Conservation (phyloP, 2,329 filamentous ascomycete species). For the Talaromyces verruculosus region DNA sequence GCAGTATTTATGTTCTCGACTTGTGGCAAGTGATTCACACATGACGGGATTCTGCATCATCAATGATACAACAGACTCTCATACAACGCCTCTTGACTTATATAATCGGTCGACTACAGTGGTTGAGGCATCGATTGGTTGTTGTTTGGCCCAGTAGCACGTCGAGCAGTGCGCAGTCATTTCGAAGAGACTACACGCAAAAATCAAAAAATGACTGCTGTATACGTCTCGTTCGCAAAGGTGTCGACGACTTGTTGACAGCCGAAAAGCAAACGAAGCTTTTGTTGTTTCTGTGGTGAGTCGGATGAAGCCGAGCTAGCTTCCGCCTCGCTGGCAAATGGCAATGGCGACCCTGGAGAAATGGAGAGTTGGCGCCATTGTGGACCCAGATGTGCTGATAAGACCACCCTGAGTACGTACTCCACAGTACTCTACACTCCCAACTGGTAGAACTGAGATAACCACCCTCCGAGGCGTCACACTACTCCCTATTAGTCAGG, state of each 20-base stretch:
- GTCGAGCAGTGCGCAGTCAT: not conserved
- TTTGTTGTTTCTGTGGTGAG: not conserved
- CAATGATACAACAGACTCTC: constrained; percentile 14
- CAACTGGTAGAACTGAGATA: not conserved
- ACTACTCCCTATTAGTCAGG: constrained; percentile 3
- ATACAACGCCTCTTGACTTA: constrained; percentile 8
- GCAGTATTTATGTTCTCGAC: constrained; percentile 13
- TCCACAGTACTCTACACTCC: not conserved
- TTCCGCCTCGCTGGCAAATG: not conserved
- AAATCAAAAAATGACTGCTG: too few species aligned
- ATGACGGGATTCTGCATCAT: constrained; percentile 19
- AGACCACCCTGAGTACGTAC: not conserved
- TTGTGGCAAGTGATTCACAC: constrained; percentile 20
- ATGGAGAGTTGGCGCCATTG: constrained; percentile 6
- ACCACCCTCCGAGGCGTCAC: not conserved
- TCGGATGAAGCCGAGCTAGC: not conserved
- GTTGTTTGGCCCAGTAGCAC: not conserved
- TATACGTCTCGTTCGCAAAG: too few species aligned
- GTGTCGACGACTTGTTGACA: not conserved
- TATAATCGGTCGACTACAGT: not conserved
- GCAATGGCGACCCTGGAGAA: not conserved
- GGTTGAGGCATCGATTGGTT: not conserved
- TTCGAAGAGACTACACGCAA: not conserved
- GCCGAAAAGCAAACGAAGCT: not conserved
- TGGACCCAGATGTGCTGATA: constrained; percentile 7